Evolutionary conservation across 371 early-diverging fungal genomes (phyloP).

Genomic region (Entomophthora muscae): DNA sequence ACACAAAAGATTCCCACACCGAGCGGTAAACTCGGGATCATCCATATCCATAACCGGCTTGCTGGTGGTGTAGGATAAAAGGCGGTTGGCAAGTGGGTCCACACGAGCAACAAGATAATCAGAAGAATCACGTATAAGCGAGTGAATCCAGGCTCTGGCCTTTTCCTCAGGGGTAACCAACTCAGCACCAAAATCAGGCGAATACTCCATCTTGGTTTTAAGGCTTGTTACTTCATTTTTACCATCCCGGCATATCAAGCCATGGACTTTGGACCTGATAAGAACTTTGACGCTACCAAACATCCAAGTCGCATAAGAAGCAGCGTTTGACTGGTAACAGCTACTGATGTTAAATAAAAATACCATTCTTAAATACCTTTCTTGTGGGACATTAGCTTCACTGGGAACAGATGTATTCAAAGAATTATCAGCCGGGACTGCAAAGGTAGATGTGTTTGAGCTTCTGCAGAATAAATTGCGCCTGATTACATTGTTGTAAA

Average conservation of each 20-base stretch:
- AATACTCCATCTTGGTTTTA: not conserved
- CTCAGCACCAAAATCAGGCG: not conserved
- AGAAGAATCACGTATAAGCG: not conserved
- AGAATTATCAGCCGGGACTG: not conserved
- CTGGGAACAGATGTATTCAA: not conserved
- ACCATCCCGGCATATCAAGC: not conserved
- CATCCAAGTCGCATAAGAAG: not conserved
- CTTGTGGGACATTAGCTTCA: not conserved
- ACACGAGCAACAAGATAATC: not conserved
- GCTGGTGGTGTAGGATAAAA: not conserved
- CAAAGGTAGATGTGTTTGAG: not conserved
- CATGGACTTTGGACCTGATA: not conserved
- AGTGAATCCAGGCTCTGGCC: not conserved
- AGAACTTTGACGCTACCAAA: not conserved
- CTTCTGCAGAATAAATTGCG: not conserved
- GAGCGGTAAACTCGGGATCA: not conserved
- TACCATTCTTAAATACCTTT: not conserved
- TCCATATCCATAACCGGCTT: not conserved
- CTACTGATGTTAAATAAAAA: not conserved
- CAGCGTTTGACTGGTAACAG: not conserved
- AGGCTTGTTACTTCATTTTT: not conserved
- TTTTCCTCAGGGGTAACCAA: not conserved
- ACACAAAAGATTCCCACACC: not conserved
- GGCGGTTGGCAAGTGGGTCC: not conserved
- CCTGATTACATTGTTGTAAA: not conserved